Evolutionary conservation across 2,329 filamentous ascomycete genomes (phyloP).

Genomic region (Xylaria sp.): DNA sequence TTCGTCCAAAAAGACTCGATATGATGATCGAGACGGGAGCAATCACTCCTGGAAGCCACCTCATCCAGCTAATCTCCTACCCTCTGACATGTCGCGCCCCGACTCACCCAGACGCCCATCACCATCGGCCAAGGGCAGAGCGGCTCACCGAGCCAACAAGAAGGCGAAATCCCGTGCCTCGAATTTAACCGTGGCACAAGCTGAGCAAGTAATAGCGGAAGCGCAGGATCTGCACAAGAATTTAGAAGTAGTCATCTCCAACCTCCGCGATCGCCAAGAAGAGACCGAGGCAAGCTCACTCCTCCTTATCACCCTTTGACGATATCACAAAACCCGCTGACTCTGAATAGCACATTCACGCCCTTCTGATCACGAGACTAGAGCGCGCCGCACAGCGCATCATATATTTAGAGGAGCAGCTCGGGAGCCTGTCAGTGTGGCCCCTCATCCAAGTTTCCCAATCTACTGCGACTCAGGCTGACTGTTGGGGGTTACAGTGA

Average conservation of each 20-base stretch:
- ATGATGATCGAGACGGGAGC: constrained; percentile 13
- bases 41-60: constrained; percentile 48
- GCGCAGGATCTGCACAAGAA: constrained; percentile 61
- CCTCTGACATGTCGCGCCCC: constrained; percentile 36
- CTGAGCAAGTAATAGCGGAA: constrained; percentile 51
- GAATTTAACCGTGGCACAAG: constrained; percentile 41
- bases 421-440: constrained; percentile 64
- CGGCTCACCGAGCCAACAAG: neutral
- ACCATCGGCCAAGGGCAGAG: constrained; percentile 31
- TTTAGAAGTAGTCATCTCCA: constrained; percentile 60
- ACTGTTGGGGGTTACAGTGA: constrained; percentile 54
- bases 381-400: constrained; percentile 68
- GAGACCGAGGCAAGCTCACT: constrained; percentile 64
- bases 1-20: constrained; percentile 31
- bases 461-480: too few species aligned
- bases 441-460: neutral
- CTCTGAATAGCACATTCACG: constrained; percentile 66
- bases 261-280: constrained; percentile 65
- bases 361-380: constrained; percentile 66
- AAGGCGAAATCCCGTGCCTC: constrained; percentile 17
- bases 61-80: constrained; percentile 41
- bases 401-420: constrained; percentile 67
- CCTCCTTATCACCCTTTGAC: neutral
- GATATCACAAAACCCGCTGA: constrained; percentile 42
- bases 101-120: constrained; percentile 34